Evolutionary conservation across 208 protist genomes (phyloP).

Genomic region (Trypanosoma boissoni): DNA sequence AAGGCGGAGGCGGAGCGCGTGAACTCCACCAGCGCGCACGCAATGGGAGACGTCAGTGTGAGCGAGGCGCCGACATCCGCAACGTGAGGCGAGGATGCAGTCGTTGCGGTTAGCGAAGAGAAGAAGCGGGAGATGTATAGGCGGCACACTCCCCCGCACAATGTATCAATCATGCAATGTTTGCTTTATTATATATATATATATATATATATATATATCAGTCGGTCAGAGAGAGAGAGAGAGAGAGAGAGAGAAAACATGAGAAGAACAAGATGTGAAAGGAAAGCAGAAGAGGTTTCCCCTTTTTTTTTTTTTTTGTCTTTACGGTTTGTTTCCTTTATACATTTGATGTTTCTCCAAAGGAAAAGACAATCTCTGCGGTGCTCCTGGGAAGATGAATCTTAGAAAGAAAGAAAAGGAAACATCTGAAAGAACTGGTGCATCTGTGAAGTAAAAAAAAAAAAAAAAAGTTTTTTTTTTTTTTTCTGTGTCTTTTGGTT

Average conservation of each 20-base stretch:
- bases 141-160: neutral
- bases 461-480: neutral
- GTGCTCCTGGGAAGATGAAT: too few relatives aligned
- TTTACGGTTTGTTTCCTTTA: too few relatives aligned
- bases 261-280: too few relatives aligned
- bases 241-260: too few relatives aligned
- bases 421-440: too few relatives aligned
- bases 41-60: neutral
- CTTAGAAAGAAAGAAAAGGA: too few relatives aligned
- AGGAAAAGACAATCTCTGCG: too few relatives aligned
- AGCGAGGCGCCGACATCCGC: neutral
- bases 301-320: too few relatives aligned
- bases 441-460: too few relatives aligned
- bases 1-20: constrained; percentile 82
- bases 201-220: constrained; percentile 2
- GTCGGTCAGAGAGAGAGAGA: too few relatives aligned
- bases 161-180: neutral
- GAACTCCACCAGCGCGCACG: constrained; percentile 19
- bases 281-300: too few relatives aligned
- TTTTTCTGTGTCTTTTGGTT: neutral
- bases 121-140: neutral
- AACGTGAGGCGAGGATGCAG: neutral
- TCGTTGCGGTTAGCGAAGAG: neutral
- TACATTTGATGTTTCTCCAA: too few relatives aligned
- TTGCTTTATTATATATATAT: neutral